Conservation (phyloP, 306 rosid genomes). For the Canavalia ensiformis region DNA sequence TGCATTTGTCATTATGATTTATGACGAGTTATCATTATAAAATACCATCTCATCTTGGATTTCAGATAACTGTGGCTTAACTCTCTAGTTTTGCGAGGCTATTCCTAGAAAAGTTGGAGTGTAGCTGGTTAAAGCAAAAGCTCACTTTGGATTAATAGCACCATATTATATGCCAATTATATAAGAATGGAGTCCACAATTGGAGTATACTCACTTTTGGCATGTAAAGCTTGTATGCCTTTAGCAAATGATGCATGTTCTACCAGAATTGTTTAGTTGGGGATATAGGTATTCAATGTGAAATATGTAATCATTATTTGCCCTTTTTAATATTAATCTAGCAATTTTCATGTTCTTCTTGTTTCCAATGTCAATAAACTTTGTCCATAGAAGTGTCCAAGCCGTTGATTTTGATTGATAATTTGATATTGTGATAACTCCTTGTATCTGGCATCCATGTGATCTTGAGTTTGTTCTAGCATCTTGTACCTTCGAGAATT, state of each 20-base stretch:
- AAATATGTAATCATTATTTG: neutral
- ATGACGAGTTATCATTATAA: neutral
- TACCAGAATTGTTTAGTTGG: neutral
- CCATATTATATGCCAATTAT: neutral
- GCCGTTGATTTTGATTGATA: neutral
- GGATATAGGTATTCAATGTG: neutral
- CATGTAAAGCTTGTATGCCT: no score
- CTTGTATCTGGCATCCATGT: no score
- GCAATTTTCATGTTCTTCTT: neutral
- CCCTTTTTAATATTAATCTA: neutral
- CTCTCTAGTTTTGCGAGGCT: neutral
- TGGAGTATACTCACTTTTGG: neutral
- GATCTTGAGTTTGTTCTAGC: no score
- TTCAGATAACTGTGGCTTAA: neutral
- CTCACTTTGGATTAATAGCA: neutral
- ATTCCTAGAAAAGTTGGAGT: neutral
- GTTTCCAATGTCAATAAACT: slow-evolving; percentile 7
- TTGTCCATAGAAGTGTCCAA: neutral
- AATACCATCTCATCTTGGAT: slow-evolving; percentile 1
- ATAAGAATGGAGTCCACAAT: neutral
- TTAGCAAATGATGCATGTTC: neutral
- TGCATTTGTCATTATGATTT: slow-evolving; percentile 2
- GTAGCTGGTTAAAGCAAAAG: neutral
- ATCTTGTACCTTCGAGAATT: no score
- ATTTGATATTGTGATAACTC: no score